phyloP scores from a whole-genome alignment of 768 basidiomycete species.

The Cystofilobasidium capitatum region DNA sequence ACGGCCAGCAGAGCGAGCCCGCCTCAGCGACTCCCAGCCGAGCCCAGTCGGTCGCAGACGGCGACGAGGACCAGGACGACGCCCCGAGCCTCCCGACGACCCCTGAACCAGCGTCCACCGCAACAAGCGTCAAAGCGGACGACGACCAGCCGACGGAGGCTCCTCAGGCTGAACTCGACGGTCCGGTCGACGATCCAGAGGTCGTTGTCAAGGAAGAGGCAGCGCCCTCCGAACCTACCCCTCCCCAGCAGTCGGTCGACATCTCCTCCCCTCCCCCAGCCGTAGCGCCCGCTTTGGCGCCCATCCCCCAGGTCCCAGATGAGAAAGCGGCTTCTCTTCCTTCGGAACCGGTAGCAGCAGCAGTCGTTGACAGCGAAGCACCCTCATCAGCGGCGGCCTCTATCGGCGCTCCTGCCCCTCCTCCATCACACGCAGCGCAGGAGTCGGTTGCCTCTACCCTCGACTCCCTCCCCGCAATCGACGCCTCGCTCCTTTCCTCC shows the following conservation, averaged over 20 bases:
- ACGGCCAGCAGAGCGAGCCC: neutral
- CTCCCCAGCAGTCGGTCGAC: neutral
- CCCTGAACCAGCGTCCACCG: constrained; percentile 7
- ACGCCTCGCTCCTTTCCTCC: neutral
- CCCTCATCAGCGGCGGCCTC: neutral
- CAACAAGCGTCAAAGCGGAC: too few relatives aligned
- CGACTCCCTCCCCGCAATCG: constrained; percentile 4
- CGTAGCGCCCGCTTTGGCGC: neutral
- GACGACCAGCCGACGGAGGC: too few relatives aligned
- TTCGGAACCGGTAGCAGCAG: too few relatives aligned
- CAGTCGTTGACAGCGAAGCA: neutral
- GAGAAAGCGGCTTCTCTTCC: neutral
- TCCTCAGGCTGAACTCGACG: neutral
- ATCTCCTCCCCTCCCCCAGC: neutral
- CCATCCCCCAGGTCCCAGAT: neutral
- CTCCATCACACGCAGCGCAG: constrained; percentile 5
- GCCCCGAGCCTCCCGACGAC: neutral
- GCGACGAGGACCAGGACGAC: neutral
- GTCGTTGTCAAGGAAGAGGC: neutral
- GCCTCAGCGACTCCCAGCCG: neutral
- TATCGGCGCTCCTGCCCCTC: neutral
- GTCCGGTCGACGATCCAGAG: neutral
- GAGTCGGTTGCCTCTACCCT: constrained; percentile 12
- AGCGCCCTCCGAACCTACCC: neutral
- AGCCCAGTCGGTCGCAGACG: neutral